These are phyloP conservation scores for Curvularia sp. DNA, from an alignment of 2,329 filamentous ascomycete genomes.

Conservation along the genomic window DNA sequence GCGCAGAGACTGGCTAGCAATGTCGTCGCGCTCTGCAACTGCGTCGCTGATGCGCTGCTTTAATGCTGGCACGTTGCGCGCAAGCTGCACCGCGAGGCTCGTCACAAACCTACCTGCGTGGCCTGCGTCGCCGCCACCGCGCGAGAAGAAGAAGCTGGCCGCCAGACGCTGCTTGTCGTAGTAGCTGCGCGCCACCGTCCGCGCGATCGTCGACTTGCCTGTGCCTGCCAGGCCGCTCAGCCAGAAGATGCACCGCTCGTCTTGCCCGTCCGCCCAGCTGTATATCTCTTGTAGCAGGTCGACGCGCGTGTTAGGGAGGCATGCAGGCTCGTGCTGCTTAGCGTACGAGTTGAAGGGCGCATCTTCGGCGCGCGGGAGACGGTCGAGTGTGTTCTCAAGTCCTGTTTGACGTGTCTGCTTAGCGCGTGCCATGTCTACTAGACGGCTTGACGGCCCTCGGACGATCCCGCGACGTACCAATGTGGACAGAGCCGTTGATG, in stretches of 20 bases:
- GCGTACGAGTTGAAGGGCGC: constrained; percentile 33
- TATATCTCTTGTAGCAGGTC: constrained; percentile 33
- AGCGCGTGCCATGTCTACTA: too few species aligned
- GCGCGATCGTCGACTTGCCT: constrained; percentile 32
- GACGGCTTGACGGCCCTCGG: background rate
- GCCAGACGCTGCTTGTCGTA: background rate
- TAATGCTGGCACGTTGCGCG: constrained; percentile 6
- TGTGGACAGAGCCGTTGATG: constrained; percentile 2
- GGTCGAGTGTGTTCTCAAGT: constrained; percentile 3
- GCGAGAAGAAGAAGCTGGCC: constrained; percentile 18
- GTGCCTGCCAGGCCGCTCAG: constrained; percentile 41
- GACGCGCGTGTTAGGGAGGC: constrained; percentile 33
- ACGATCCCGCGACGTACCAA: constrained; percentile 2
- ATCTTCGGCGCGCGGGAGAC: constrained; percentile 15
- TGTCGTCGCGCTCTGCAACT: constrained; percentile 13
- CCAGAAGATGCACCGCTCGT: constrained; percentile 39
- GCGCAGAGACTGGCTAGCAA: constrained; percentile 18
- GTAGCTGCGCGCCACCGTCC: background rate
- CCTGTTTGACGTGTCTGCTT: constrained; percentile 3
- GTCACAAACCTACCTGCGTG: constrained; percentile 23
- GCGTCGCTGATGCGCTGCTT: constrained; percentile 16
- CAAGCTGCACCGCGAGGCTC: constrained; percentile 6
- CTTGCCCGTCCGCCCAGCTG: constrained; percentile 26
- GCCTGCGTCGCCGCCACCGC: constrained; percentile 19
- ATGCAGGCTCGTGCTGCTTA: constrained; percentile 30